Percentiles rank a stretch among this genome's conserved stretches.
Conservation (phyloP, 2,329 filamentous ascomycete species). For the Alternaria brassicicola region DNA sequence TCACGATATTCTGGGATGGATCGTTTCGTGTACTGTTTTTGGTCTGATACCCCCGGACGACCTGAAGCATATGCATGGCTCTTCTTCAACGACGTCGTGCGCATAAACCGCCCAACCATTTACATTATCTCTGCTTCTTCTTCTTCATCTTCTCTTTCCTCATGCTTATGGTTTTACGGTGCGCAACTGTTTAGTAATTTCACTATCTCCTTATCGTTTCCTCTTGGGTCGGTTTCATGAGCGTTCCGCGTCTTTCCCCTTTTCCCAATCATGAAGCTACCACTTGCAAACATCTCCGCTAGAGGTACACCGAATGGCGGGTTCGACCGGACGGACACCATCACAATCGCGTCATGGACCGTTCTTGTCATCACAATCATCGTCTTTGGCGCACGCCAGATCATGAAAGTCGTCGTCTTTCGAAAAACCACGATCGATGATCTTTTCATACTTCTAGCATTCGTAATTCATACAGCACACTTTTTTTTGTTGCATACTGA, state of each 20-base stretch:
- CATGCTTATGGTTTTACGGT: conserved; percentile 14
- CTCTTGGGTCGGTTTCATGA: conserved; percentile 12
- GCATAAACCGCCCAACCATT: not conserved
- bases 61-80: not conserved
- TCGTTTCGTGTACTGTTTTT: conserved; percentile 13
- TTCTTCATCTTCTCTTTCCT: conserved; percentile 4
- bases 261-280: conserved; percentile 22
- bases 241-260: not conserved
- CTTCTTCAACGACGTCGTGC: not conserved
- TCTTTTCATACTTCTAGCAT: conserved; percentile 37
- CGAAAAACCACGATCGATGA: conserved; percentile 38
- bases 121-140: not conserved
- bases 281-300: conserved; percentile 12
- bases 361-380: conserved; percentile 29
- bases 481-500: conserved; percentile 11
- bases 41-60: not conserved
- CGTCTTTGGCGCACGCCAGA: conserved; percentile 33
- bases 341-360: conserved; percentile 37
- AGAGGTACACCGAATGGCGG: conserved; percentile 6
- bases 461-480: conserved; percentile 23
- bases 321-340: conserved; percentile 25
- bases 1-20: conserved; percentile 16
- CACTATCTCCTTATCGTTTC: conserved; percentile 19
- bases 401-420: conserved; percentile 34
- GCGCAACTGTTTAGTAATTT: conserved; percentile 1